Evolutionary conservation across 2,329 filamentous ascomycete species (phyloP), one percentile per base, ranked within the genome.

Genomic region (Ophiostoma triangulosporum): DNA sequence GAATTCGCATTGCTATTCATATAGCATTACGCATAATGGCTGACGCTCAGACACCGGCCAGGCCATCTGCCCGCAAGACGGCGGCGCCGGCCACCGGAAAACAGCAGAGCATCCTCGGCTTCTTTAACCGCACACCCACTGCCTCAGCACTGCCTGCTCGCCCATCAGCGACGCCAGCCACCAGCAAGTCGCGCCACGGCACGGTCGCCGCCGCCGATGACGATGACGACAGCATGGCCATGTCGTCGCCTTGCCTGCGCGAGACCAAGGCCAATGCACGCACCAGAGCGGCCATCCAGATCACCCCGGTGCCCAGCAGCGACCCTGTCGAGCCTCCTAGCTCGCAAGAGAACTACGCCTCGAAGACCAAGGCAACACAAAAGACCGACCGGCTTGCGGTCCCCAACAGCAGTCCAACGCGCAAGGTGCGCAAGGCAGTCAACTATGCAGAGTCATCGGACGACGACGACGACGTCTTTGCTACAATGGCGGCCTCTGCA

Each of bases 401-500:
- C 32, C 63, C 71, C 48, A 73, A 70, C 3, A 85, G 81, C 64
- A 95, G 89, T 63, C 89, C 90, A 1, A 83, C 84, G 15, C 80
- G 89, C 63, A 48, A 48, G 38, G 45, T 48, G n/a, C 79, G 73
- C 60, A 80, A 77, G 63, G 65, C 66, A 0, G 76, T 62, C 59
- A 93, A 77, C 65, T 97, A 97, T 65, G 83, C 85, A 58, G 90
- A 96, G 63, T 89, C 87, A 1, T 88, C 87, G 45, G 85, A 87
- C 46, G 84, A 88, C 51, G 84, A 88, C 50, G 84, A 88, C 49
- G 81, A 83, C 45, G 79, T 86, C 0, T 84, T 90, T 63, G 65
- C n/a, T 27, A 31, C 33, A 4, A 51, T 24, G n/a, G 29, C 22
- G 33, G 17, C 35, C 20, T 66, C 66, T 48, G 68, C 64, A 54